Evolutionary conservation across 2,329 filamentous ascomycete species (phyloP), one percentile per base, ranked within the genome.

Genomic region (Aspergillus pseudoterreus): DNA sequence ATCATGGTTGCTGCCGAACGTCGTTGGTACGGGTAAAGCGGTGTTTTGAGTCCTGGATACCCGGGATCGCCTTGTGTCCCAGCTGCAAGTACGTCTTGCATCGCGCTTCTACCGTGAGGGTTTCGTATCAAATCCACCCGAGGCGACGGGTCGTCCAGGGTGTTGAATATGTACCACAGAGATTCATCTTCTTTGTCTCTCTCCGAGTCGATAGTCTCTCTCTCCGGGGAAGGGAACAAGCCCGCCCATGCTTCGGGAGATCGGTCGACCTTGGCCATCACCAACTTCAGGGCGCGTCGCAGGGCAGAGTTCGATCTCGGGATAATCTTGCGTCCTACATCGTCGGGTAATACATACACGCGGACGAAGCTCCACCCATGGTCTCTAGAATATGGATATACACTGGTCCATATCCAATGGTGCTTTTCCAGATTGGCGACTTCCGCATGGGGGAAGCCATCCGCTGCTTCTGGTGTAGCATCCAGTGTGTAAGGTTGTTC

Each of bases 1-100:
- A 96, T 72, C 91, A 97, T 96, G 24, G 86, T 67, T 4, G 88
- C 89, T 0, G 87, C 86, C 1, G 91, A 92, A 42, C 86, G 81
- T 46, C 85, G 80, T 67, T 97, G 92, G 61, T 95, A 95, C 0
- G 82, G 78, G 64, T 94, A 88, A 0, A 96, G 74, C 0, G 72
- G 72, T 0, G 89, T 88, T 51, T 73, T 71, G 22, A 78, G 63
- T 30, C 74, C 70, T 45, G 61, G 43, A 5, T 74, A 60, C 30
- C 63, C 53, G 33, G 55, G 55, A 41, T 52, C 56, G 19, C 59
- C 57, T 14, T 57, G 47, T 1, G 55, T 55, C 3, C n/a, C 17
- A 27, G 42, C 57, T 2, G 58, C 60, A 11, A 76, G 59, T 22
- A 75, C 43, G 24, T 70, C 63, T 11, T 63, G 56, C 67, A 76